Percentiles rank a stretch among this genome's conserved stretches.
Conservation (phyloP, 169 alveolate species). For the Eimeria falciformis region DNA sequence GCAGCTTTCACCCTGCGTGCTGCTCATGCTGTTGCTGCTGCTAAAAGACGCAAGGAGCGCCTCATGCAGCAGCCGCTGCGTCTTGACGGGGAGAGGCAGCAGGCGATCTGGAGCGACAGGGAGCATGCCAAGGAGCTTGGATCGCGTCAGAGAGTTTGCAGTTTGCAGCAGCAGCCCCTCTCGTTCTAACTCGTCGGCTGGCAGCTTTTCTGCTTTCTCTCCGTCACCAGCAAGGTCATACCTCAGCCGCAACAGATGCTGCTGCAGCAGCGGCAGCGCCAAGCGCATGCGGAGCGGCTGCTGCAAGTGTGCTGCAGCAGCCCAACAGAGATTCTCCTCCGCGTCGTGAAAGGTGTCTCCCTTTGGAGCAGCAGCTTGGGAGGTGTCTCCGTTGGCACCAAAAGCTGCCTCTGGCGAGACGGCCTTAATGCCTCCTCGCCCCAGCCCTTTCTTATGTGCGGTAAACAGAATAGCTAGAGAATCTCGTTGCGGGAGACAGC, state of each 20-base stretch:
- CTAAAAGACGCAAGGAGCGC: neutral
- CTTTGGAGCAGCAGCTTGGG: neutral
- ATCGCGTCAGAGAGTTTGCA: neutral
- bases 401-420: no score
- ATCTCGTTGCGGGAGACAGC: neutral
- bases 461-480: neutral
- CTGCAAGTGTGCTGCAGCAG: conserved; percentile 44
- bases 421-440: neutral
- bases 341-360: neutral
- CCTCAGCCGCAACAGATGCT: conserved; percentile 55
- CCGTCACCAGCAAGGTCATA: neutral
- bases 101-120: conserved; percentile 21
- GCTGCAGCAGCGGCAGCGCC: conserved; percentile 62
- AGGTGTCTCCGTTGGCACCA: neutral
- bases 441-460: neutral
- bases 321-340: conserved; percentile 20
- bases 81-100: conserved; percentile 47
- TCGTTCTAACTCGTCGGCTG: neutral
- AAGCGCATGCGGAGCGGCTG: conserved; percentile 18
- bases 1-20: neutral
- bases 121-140: conserved; percentile 48
- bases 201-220: neutral
- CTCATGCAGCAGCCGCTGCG: conserved; percentile 60
- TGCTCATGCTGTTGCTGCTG: conserved; percentile 59
- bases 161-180: neutral